Evolutionary conservation across 2,329 filamentous ascomycete species (phyloP).

Genomic region (Penicillium italicum): DNA sequence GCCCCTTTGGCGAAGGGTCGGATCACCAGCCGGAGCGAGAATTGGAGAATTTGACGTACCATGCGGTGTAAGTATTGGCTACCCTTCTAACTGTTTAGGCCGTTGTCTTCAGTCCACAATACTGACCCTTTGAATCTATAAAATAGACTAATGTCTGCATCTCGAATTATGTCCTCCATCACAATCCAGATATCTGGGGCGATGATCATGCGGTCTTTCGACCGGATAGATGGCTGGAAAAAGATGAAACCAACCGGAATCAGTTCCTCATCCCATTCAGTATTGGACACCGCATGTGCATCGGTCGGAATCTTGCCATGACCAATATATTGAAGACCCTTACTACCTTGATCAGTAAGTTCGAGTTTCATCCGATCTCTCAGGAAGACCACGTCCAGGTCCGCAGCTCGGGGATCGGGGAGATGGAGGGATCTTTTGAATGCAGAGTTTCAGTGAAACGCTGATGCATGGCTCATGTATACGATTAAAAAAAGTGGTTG

Average conservation of each 20-base stretch:
- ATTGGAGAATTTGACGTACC: conserved; percentile 5
- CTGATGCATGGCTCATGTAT: not conserved
- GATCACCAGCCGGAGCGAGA: not conserved
- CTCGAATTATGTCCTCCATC: conserved; percentile 2
- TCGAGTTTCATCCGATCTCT: conserved; percentile 1
- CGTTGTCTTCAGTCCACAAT: too few species aligned
- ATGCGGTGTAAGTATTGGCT: not conserved
- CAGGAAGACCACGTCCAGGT: not conserved
- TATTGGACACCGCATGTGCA: conserved; percentile 13
- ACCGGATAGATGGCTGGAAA: conserved; percentile 2
- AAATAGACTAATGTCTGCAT: not conserved
- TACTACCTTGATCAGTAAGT: conserved; percentile 8
- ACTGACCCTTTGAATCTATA: not conserved
- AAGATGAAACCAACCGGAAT: not conserved
- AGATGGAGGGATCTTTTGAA: conserved; percentile 6
- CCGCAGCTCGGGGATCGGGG: conserved; percentile 5
- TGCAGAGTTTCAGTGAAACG: not conserved
- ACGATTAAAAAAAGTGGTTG: not conserved
- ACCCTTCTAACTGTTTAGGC: not conserved
- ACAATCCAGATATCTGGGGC: conserved; percentile 6
- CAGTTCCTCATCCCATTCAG: conserved; percentile 12
- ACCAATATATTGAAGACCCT: conserved; percentile 14
- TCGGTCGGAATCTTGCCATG: conserved; percentile 13
- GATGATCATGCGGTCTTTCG: not conserved
- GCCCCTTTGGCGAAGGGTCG: conserved; percentile 11